Evolutionary conservation across 1,139 yeast genomes (phyloP).

Genomic region (Taphrina flavorubra): DNA sequence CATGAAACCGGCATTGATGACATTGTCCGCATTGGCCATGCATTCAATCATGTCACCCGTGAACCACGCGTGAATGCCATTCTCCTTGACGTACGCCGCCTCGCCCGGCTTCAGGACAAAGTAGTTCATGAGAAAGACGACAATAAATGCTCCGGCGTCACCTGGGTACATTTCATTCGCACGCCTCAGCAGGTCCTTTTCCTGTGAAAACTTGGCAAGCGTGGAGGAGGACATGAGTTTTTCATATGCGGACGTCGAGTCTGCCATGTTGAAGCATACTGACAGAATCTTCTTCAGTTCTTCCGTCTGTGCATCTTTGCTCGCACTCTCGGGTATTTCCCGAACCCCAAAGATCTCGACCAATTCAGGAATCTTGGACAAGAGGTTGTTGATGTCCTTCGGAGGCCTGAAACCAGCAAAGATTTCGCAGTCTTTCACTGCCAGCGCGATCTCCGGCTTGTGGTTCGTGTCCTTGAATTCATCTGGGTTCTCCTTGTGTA

Average conservation of each 20-base stretch:
- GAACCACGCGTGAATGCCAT: conserved; percentile 97
- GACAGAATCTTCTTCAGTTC: conserved; percentile 11
- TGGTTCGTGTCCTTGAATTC: conserved; percentile 85
- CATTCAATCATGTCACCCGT: conserved; percentile 97
- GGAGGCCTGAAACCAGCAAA: conserved; percentile 98
- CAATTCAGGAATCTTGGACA: conserved; percentile 77
- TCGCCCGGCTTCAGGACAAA: conserved; percentile 84
- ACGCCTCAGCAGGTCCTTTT: conserved; percentile 65
- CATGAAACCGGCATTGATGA: conserved; percentile 97
- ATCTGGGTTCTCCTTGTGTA: conserved; percentile 82
- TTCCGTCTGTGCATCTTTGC: conserved; percentile 21
- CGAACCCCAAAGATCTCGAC: conserved; percentile 66
- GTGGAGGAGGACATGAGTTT: conserved; percentile 8
- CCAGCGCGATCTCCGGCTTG: conserved; percentile 99
- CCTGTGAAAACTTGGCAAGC: conserved; percentile 8
- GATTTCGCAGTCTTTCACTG: conserved; percentile 93
- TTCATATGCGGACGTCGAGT: conserved; percentile 16
- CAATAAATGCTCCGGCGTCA: conserved; percentile 93
- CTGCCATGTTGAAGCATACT: conserved; percentile 24
- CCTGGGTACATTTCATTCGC: conserved; percentile 86
- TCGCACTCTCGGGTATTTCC: conserved; percentile 54
- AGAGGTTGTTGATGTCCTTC: conserved; percentile 69
- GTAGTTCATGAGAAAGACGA: conserved; percentile 80
- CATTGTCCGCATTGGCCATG: conserved; percentile 99
- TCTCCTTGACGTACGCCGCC: conserved; percentile 94